These are phyloP conservation scores for Dendryphion nanum DNA, from an alignment of 2,329 filamentous ascomycete genomes.

Conservation along the genomic window DNA sequence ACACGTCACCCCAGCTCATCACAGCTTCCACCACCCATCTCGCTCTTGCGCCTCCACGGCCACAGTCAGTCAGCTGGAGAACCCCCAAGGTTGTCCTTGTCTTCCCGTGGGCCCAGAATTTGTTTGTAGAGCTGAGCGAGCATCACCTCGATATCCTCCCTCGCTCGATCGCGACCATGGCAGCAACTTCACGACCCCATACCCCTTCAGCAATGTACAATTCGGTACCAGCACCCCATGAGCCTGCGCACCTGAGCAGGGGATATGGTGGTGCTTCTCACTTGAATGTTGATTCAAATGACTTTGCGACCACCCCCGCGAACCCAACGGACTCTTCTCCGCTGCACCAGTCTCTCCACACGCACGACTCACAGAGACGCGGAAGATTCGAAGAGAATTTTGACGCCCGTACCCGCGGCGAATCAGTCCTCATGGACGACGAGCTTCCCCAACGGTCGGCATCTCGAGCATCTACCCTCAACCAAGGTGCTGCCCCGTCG, in stretches of 20 bases:
- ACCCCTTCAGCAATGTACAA: conserved; percentile 33
- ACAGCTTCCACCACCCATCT: too few relatives aligned
- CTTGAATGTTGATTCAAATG: conserved; percentile 25
- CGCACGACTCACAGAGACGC: conserved; percentile 19
- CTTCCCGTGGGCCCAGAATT: too few relatives aligned
- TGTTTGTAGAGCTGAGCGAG: too few relatives aligned
- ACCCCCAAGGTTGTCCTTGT: too few relatives aligned
- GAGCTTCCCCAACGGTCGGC: conserved; percentile 59
- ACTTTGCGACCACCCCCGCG: conserved; percentile 41
- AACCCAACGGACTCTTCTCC: conserved; percentile 31
- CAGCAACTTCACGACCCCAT: too few relatives aligned
- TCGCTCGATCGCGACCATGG: too few relatives aligned
- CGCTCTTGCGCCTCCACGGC: too few relatives aligned
- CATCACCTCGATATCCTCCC: too few relatives aligned
- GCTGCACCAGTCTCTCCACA: conserved; percentile 32
- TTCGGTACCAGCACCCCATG: conserved; percentile 35
- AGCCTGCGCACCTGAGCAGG: conserved; percentile 37
- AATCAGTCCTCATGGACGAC: conserved; percentile 59
- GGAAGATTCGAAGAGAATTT: conserved; percentile 69
- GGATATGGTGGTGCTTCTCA: conserved; percentile 31
- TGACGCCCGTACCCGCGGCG: conserved; percentile 66
- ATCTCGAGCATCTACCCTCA: conserved; percentile 53
- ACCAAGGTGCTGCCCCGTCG: conserved; percentile 50
- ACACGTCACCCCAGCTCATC: too few relatives aligned
- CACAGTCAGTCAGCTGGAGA: too few relatives aligned